Evolutionary conservation across 1,284 basidiomycete species (phyloP).

Genomic region (Tranzscheliella williamsii): DNA sequence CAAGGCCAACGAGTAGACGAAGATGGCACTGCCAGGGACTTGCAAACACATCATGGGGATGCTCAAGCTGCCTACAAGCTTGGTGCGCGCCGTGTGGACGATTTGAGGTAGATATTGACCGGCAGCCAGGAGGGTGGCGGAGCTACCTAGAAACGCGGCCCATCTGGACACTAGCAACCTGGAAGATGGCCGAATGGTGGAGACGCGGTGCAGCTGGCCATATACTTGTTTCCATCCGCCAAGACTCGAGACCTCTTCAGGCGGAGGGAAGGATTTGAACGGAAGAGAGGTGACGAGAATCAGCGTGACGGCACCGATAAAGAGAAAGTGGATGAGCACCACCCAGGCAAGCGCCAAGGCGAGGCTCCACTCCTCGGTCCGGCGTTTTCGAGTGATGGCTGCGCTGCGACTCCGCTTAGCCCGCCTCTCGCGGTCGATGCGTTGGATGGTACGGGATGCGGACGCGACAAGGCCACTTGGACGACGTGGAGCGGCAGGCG

Average conservation of each 20-base stretch:
- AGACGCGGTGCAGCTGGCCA: slow-evolving; percentile 1
- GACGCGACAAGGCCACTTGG: slow-evolving; percentile 6
- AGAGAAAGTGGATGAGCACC: slow-evolving; percentile 70
- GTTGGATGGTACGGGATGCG: slow-evolving; percentile 27
- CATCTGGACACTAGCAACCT: slow-evolving; percentile 64
- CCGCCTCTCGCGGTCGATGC: slow-evolving; percentile 26
- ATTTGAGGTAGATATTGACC: slow-evolving; percentile 89
- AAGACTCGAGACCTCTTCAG: slow-evolving; percentile 25
- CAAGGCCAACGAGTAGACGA: slow-evolving; percentile 71
- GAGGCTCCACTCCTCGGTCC: slow-evolving; percentile 73
- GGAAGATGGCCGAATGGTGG: slow-evolving; percentile 35
- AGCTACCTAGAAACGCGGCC: slow-evolving; percentile 85
- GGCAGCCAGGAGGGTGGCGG: slow-evolving; percentile 75
- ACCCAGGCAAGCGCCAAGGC: slow-evolving; percentile 76
- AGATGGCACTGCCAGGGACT: slow-evolving; percentile 84
- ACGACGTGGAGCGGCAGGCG: neutral
- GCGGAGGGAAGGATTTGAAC: slow-evolving; percentile 21
- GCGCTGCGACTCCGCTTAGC: slow-evolving; percentile 10
- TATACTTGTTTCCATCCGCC: slow-evolving; percentile 10
- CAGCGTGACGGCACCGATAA: slow-evolving; percentile 20
- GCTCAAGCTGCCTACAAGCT: slow-evolving; percentile 85
- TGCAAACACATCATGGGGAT: slow-evolving; percentile 95
- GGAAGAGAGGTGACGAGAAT: slow-evolving; percentile 19
- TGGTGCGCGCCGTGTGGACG: slow-evolving; percentile 73
- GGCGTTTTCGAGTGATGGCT: slow-evolving; percentile 32